Base-by-base conservation (phyloP, 2,329 filamentous ascomycete species). In the Fusarium beomiforme region DNA sequence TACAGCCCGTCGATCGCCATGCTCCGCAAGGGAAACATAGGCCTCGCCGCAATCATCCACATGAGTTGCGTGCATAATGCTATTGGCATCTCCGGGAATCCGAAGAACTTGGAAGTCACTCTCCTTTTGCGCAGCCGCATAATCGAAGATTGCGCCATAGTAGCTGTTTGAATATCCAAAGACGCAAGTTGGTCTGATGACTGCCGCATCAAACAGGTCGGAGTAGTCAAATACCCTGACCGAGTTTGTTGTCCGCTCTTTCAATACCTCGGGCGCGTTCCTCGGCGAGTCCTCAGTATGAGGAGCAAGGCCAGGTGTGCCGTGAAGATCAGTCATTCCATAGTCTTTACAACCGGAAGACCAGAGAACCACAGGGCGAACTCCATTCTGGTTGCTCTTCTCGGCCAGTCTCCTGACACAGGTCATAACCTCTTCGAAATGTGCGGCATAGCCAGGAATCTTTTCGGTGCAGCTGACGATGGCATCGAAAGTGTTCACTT, bases 301-400 rank as follows among this genome's bases (percentile, higher is more conserved):
- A 12, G 83, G 81, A 11, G 70, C 67, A 6, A 86, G 77, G 1
- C 64, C 75, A 0, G 78, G 67, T 1, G 79, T 75, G 4, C 80
- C 80, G 51, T 84, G 79, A 69, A 82, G 49, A 49, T 70, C 42
- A 10, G 77, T 76, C 8, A 68, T 76, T 3, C 85, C 84, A 65
- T 86, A 87, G 73, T 87, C 85, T 63, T 87, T 87, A 74, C 85
- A 86, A 0, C 85, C 85, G 5, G 82, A 85, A 13, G 81, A 83
- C 73, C 82, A 82, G 5, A 87, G 79, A 8, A 86, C 81, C 1
- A 86, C 73, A 0, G 84, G 82, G 21, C 76, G 76, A 4, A 81
- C 74, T 10, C 80, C 81, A 8, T 76, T 63, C 3, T 67, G 58
- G 29, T 79, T 80, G 26, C 80, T 82, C 7, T 72, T 72, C 3